These are phyloP conservation scores for Aspergillus sp. DNA, from an alignment of 2,329 filamentous ascomycete genomes.

Conservation along the genomic window DNA sequence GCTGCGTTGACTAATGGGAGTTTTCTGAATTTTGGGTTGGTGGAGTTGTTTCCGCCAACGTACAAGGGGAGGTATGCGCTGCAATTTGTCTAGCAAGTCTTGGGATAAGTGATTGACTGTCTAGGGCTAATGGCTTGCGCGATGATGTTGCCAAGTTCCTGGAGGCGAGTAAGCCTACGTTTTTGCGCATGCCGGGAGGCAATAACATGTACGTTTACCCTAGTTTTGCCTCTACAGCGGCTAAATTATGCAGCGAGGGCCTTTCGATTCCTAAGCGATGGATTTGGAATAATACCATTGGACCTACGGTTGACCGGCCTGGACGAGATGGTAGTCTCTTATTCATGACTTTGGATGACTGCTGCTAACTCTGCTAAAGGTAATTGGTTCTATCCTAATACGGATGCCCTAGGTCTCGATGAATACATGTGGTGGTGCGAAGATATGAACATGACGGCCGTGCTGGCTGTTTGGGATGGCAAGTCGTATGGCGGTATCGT, in stretches of 20 bases:
- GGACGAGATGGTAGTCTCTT: conserved; percentile 40
- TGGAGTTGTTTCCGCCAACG: conserved; percentile 22
- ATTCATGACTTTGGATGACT: too few species aligned
- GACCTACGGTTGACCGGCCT: conserved; percentile 39
- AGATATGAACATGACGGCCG: conserved; percentile 51
- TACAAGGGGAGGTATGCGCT: conserved; percentile 13
- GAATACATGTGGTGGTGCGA: conserved; percentile 58
- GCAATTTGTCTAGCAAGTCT: not conserved
- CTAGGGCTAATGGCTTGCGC: conserved; percentile 48
- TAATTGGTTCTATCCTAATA: conserved; percentile 56
- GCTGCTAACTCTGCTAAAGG: conserved; percentile 12
- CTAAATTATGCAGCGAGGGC: conserved; percentile 15
- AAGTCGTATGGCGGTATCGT: conserved; percentile 47
- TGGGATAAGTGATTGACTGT: not conserved
- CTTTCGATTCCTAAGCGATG: conserved; percentile 23
- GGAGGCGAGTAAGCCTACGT: conserved; percentile 47
- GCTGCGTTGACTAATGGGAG: conserved; percentile 13
- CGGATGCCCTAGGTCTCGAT: conserved; percentile 53
- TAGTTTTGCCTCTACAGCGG: too few species aligned
- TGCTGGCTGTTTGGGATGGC: conserved; percentile 55
- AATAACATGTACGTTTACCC: conserved; percentile 47
- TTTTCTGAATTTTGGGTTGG: conserved; percentile 19
- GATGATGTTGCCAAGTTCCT: conserved; percentile 50
- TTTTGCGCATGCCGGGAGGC: conserved; percentile 60
- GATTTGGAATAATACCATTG: conserved; percentile 41